phyloP scores from a whole-genome alignment of 306 rosid genomes.

The Inga laurina region DNA sequence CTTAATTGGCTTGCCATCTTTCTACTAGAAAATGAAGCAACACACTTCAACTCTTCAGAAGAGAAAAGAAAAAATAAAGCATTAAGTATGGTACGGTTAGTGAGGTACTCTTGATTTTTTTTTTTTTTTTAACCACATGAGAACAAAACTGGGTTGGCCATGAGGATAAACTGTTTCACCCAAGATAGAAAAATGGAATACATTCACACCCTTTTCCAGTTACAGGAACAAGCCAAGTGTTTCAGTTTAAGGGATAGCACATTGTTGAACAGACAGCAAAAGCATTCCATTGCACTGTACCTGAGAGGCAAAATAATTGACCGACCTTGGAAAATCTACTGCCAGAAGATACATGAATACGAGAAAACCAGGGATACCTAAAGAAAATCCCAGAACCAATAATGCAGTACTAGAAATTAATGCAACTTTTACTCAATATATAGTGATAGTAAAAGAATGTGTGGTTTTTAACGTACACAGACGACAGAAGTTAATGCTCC shows the following conservation, averaged over 20 bases:
- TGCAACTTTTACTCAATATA: background rate
- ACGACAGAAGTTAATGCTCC: background rate
- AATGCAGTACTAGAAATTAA: background rate
- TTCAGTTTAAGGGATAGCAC: background rate
- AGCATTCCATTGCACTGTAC: background rate
- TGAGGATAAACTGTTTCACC: conserved; percentile 3
- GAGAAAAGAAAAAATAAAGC: background rate
- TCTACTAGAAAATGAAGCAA: background rate
- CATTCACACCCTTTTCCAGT: background rate
- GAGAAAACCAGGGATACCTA: background rate
- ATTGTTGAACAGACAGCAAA: background rate
- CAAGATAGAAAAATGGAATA: background rate
- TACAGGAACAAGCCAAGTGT: background rate
- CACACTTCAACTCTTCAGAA: background rate
- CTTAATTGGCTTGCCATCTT: background rate
- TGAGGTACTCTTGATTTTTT: background rate
- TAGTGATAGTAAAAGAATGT: background rate
- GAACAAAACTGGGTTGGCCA: background rate
- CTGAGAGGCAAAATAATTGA: background rate
- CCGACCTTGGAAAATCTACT: background rate
- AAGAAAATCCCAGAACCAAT: background rate
- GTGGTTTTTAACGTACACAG: background rate
- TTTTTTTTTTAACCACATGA: background rate
- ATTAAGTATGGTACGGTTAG: background rate
- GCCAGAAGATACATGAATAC: background rate